Evolutionary conservation across 2,329 filamentous ascomycete species (phyloP).

Genomic region (Pyricularia grisea): DNA sequence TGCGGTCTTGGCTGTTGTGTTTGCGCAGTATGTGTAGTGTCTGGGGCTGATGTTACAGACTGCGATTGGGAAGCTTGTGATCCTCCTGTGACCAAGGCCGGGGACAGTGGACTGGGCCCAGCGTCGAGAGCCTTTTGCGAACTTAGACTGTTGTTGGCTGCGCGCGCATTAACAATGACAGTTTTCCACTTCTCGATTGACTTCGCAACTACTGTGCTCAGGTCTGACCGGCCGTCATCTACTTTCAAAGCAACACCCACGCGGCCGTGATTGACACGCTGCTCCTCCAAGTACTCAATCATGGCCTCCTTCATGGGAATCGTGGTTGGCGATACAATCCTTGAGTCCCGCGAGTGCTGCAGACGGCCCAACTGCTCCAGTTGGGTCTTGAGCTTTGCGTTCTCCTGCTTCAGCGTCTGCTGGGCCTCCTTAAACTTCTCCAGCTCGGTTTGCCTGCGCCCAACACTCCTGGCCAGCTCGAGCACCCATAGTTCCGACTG

Average conservation of each 20-base stretch:
- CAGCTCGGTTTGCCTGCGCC: slow-evolving; percentile 45
- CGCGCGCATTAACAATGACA: slow-evolving; percentile 44
- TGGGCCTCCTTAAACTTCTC: slow-evolving; percentile 41
- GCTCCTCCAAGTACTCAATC: slow-evolving; percentile 35
- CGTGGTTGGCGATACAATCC: slow-evolving; percentile 39
- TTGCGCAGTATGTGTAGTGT: not conserved
- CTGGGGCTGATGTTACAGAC: not conserved
- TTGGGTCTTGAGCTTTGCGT: slow-evolving; percentile 44
- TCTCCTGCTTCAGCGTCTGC: slow-evolving; percentile 45
- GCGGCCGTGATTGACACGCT: slow-evolving; percentile 26
- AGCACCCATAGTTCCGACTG: slow-evolving; percentile 52
- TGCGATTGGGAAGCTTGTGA: not conserved
- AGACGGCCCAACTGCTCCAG: slow-evolving; percentile 48
- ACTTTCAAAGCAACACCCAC: slow-evolving; percentile 34
- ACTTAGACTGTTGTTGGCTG: slow-evolving; percentile 26
- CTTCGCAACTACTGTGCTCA: slow-evolving; percentile 40
- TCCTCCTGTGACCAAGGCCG: not conserved
- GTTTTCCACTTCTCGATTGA: slow-evolving; percentile 54
- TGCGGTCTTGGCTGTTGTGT: not conserved
- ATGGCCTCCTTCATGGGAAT: slow-evolving; percentile 41
- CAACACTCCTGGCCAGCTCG: slow-evolving; percentile 51
- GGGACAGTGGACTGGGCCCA: slow-evolving; percentile 3
- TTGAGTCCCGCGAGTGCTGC: slow-evolving; percentile 52
- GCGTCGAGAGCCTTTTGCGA: slow-evolving; percentile 40
- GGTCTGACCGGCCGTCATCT: slow-evolving; percentile 41